Evolutionary conservation across 768 basidiomycete genomes (phyloP).

Genomic region (Auricularia heimuer): DNA sequence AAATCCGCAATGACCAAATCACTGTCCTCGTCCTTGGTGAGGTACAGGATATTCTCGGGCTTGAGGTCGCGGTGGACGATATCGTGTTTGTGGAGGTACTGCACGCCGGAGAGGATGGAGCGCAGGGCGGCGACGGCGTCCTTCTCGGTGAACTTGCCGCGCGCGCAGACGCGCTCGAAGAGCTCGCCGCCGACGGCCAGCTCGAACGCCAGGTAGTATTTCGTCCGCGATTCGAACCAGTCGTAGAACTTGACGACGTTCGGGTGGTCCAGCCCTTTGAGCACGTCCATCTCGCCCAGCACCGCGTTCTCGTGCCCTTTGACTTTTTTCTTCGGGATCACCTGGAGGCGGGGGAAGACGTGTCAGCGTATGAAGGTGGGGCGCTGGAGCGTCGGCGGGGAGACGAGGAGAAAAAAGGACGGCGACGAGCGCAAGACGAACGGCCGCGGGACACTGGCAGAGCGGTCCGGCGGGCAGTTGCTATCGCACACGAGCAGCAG

Average conservation of each 20-base stretch:
- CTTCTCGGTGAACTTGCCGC: conserved; percentile 87
- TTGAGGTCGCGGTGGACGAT: conserved; percentile 97
- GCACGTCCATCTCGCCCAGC: conserved; percentile 88
- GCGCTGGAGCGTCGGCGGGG: too few species aligned
- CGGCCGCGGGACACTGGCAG: too few species aligned
- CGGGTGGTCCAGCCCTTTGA: conserved; percentile 81
- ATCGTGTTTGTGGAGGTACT: conserved; percentile 82
- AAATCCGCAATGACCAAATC: conserved; percentile 95
- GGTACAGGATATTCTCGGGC: conserved; percentile 96
- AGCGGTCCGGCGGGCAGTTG: too few species aligned
- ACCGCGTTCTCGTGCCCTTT: conserved; percentile 84
- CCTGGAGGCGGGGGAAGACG: conserved; percentile 32
- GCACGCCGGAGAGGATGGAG: conserved; percentile 78
- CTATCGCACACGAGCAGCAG: too few species aligned
- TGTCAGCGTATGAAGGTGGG: background rate
- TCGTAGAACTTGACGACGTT: conserved; percentile 96
- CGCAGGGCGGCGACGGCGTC: conserved; percentile 74
- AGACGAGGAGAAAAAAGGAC: too few species aligned
- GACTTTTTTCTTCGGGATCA: conserved; percentile 92
- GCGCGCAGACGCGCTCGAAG: conserved; percentile 76
- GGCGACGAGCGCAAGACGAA: too few species aligned
- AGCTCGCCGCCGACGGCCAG: conserved; percentile 91
- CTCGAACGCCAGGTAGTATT: conserved; percentile 94
- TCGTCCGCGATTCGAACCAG: conserved; percentile 89
- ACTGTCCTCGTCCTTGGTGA: conserved; percentile 63